These are phyloP conservation scores for Fraxinus velutina DNA, from an alignment of 305 asterid genomes.

Conservation along the genomic window DNA sequence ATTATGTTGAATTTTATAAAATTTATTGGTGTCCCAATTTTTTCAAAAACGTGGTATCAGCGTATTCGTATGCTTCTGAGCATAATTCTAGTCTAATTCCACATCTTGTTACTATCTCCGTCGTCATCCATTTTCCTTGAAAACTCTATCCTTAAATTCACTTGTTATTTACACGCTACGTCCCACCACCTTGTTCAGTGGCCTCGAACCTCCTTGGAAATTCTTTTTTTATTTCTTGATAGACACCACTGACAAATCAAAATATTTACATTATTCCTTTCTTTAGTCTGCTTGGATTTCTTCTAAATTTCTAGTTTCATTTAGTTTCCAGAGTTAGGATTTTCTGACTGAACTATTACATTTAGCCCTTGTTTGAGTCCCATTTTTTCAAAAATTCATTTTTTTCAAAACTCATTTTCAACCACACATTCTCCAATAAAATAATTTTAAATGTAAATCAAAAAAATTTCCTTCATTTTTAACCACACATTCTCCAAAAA, in stretches of 20 bases:
- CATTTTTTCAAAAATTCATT: too few relatives aligned
- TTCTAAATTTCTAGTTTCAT: background rate
- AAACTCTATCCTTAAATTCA: background rate
- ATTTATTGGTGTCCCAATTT: too few relatives aligned
- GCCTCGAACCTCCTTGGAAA: background rate
- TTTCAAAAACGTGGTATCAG: too few relatives aligned
- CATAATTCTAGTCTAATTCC: background rate
- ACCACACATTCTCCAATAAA: too few relatives aligned
- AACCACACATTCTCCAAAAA: too few relatives aligned
- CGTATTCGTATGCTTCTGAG: too few relatives aligned
- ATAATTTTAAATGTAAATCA: too few relatives aligned
- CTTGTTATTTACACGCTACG: background rate
- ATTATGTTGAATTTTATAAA: too few relatives aligned
- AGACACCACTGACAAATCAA: background rate
- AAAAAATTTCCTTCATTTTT: too few relatives aligned
- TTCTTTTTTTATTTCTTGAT: background rate
- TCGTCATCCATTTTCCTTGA: background rate
- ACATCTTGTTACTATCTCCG: background rate
- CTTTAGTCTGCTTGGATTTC: background rate
- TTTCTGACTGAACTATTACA: background rate
- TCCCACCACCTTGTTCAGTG: background rate
- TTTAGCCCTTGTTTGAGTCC: too few relatives aligned
- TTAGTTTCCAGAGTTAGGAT: background rate
- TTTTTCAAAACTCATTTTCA: too few relatives aligned
- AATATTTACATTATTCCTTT: background rate